These are phyloP conservation scores for Hericium erinaceus DNA, from an alignment of 768 basidiomycete species.

Conservation along the genomic window DNA sequence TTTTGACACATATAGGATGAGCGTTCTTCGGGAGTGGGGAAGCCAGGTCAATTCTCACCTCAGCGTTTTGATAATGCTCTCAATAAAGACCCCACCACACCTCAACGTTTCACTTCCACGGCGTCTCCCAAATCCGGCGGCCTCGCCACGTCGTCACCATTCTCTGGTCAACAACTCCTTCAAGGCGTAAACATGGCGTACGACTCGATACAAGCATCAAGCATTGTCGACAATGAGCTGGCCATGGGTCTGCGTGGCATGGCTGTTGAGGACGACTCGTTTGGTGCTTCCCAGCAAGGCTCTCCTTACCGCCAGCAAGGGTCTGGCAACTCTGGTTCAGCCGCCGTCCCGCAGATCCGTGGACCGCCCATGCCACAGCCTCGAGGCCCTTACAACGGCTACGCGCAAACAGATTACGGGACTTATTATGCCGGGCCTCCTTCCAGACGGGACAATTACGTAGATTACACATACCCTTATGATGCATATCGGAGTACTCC, in stretches of 20 bases:
- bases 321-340: constrained; percentile 17
- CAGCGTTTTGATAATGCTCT: constrained; percentile 42
- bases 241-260: constrained; percentile 51
- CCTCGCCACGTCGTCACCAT: constrained; percentile 23
- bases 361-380: constrained; percentile 33
- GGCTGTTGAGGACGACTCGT: constrained; percentile 45
- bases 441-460: constrained; percentile 30
- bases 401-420: constrained; percentile 48
- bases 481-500: constrained; percentile 39
- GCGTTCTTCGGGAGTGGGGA: constrained; percentile 23
- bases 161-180: constrained; percentile 20
- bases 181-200: constrained; percentile 18
- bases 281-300: constrained; percentile 22
- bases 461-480: constrained; percentile 43
- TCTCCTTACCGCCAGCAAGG: constrained; percentile 28
- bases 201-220: constrained; percentile 30
- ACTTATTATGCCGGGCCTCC: constrained; percentile 47
- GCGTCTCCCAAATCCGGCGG: constrained; percentile 34
- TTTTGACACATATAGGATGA: constrained; percentile 14
- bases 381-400: constrained; percentile 39
- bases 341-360: constrained; percentile 29
- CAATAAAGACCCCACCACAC: constrained; percentile 29
- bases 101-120: constrained; percentile 32
- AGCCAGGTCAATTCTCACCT: constrained; percentile 39
- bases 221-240: constrained; percentile 43